Base-by-base conservation (phyloP, 495 filamentous ascomycete genomes). In the Opeltia flavorubescens region DNA sequence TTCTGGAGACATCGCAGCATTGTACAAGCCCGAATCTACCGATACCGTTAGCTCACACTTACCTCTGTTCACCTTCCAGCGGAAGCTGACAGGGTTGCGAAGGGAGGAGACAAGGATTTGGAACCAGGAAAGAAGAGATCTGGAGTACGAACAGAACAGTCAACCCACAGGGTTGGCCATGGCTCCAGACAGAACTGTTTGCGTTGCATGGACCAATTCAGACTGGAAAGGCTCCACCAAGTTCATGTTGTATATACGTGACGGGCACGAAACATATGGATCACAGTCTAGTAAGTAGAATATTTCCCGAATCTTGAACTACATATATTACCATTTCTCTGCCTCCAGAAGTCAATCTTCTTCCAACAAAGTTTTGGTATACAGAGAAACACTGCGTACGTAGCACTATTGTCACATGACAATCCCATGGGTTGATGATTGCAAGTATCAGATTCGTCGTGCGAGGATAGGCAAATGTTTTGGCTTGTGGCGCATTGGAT, bases 51-150 rank as follows among this genome's bases (percentile, higher is more conserved):
- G 13, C 20, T 36, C 5, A 5, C 24, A 28, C 15, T 5, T n/a
- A 28, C 5, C 8, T 26, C 4, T 12, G 9, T 27, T 45, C n/a
- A 1, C 38, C 38, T 28, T 28, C 17, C 26, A 23, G n/a, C 17
- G 23, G 43, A 46, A 5, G 43, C 28, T 7, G 40, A 33, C 30
- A 33, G 15, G 30, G 11, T 23, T n/a, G 24, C 43, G 7, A 28
- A 28, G 11, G 33, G n/a, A 31, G 29, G 23, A 8, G 13, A 36
- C 3, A 18, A n/a, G 12, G 38, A 20, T 20, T 51, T 57, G 27
- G 49, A 43, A 31, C 45, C 54, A 57, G 38, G 54, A 57, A 17
- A 57, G 44, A 6, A 50, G 51, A 45, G 35, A 54, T 38, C 26
- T 57, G 6, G 2, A 25, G 1, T 23, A 12, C n/a, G 4, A 5